A percentile compares a stretch with the other conserved stretches of the same genome.
Evolutionary conservation across 2,329 filamentous ascomycete genomes (phyloP).

Genomic region (Arthrobotrys musiformis): DNA sequence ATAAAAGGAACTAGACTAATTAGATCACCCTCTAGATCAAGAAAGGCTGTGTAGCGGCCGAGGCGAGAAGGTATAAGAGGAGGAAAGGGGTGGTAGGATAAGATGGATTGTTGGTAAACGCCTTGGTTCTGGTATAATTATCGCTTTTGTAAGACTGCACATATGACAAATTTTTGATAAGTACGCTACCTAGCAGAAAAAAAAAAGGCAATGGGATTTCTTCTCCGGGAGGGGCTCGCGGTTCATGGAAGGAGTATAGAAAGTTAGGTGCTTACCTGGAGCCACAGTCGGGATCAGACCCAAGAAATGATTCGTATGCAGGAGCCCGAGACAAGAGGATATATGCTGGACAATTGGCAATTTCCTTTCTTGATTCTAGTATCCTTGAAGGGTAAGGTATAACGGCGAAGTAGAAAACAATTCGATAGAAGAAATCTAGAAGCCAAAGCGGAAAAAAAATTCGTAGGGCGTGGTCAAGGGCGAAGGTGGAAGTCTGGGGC

Average conservation of each 20-base stretch:
- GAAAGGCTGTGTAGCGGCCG: slow-evolving; percentile 11
- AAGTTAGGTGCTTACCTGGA: slow-evolving; percentile 29
- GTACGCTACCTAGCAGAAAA: slow-evolving; percentile 26
- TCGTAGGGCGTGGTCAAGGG: slow-evolving; percentile 1
- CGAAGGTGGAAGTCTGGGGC: slow-evolving; percentile 22
- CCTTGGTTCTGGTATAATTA: slow-evolving; percentile 13
- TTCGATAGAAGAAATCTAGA: slow-evolving; percentile 25
- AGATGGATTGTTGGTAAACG: slow-evolving; percentile 25
- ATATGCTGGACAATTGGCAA: slow-evolving; percentile 27
- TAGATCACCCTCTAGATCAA: neutral
- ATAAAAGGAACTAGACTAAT: slow-evolving; percentile 1
- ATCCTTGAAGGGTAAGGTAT: slow-evolving; percentile 33
- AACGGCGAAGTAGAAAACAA: slow-evolving; percentile 10
- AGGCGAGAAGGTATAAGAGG: slow-evolving; percentile 4
- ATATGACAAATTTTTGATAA: slow-evolving; percentile 53
- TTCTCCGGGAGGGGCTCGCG: slow-evolving; percentile 13
- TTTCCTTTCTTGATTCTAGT: slow-evolving; percentile 33
- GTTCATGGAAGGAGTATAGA: slow-evolving; percentile 35
- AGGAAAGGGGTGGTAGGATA: slow-evolving; percentile 12
- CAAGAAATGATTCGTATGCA: slow-evolving; percentile 48
- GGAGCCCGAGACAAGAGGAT: slow-evolving; percentile 42
- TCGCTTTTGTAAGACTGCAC: slow-evolving; percentile 35
- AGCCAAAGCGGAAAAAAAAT: slow-evolving; percentile 27
- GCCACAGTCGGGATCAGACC: slow-evolving; percentile 21
- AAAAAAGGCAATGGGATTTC: slow-evolving; percentile 17